phyloP scores from a whole-genome alignment of 495 filamentous ascomycete genomes.

The Aspergillus affinis region DNA sequence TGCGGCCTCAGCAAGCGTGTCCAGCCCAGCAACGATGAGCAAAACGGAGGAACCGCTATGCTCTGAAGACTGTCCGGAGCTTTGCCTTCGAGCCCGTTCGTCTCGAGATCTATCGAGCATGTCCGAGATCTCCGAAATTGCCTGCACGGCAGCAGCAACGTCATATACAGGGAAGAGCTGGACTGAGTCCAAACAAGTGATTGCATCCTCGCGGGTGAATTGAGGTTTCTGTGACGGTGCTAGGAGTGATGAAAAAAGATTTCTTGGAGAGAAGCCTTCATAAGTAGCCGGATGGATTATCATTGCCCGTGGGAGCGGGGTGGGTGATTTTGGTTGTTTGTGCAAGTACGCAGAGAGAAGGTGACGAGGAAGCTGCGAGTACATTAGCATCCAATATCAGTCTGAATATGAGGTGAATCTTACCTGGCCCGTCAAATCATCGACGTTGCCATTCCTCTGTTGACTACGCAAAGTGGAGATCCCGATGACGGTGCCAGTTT shows the following conservation, averaged over 20 bases:
- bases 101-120: conserved; percentile 23
- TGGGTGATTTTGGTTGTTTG: conserved; percentile 4
- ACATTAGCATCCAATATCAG: neutral
- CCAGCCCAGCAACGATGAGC: conserved; percentile 41
- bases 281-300: conserved; percentile 74
- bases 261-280: conserved; percentile 76
- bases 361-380: neutral
- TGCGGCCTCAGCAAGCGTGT: conserved; percentile 38
- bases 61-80: neutral
- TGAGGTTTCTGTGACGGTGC: conserved; percentile 11
- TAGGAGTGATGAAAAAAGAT: conserved; percentile 50
- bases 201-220: conserved; percentile 35
- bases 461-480: conserved; percentile 29
- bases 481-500: conserved; percentile 35
- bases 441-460: conserved; percentile 24
- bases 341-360: conserved; percentile 21
- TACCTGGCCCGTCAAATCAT: conserved; percentile 40
- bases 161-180: conserved; percentile 40
- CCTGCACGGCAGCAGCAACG: conserved; percentile 34
- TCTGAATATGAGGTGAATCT: conserved; percentile 1
- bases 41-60: conserved; percentile 10
- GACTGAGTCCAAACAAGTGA: conserved; percentile 37
- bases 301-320: conserved; percentile 27
- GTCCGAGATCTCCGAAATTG: conserved; percentile 35
- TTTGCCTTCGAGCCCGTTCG: conserved; percentile 8